Evolutionary conservation across 257 asterid genomes (phyloP).

Genomic region (Nemophila menziesii): DNA sequence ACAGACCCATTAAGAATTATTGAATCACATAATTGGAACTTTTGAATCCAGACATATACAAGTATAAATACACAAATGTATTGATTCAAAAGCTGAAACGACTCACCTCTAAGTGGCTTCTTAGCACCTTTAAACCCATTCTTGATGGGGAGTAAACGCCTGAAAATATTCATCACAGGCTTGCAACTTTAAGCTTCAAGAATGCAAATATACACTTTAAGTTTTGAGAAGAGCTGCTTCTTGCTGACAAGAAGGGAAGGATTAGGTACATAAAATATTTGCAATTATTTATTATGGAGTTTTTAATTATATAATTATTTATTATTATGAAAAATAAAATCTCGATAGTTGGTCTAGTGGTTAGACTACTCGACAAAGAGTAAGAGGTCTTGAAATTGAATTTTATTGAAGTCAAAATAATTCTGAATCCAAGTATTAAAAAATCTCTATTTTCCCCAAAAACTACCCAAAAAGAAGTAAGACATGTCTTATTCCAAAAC

Average conservation of each 20-base stretch:
- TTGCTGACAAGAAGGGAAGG: not conserved
- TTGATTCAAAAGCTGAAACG: conserved; percentile 3
- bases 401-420: too few relatives aligned
- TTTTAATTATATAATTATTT: too few relatives aligned
- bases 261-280: conserved; percentile 6
- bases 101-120: conserved; percentile 37
- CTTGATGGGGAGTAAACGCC: conserved; percentile 29
- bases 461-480: too few relatives aligned
- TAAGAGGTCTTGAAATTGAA: too few relatives aligned
- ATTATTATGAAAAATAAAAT: too few relatives aligned
- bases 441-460: too few relatives aligned
- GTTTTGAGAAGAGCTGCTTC: not conserved
- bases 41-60: not conserved
- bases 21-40: not conserved
- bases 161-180: conserved; percentile 52
- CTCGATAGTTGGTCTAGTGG: too few relatives aligned
- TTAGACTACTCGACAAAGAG: not conserved
- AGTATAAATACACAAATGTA: not conserved
- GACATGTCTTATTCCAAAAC: too few relatives aligned
- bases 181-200: conserved; percentile 3
- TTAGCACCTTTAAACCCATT: conserved; percentile 25
- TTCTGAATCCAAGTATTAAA: too few relatives aligned
- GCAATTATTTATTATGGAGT: too few relatives aligned
- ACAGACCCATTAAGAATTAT: not conserved
- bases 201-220: not conserved